A percentile compares a stretch with the other conserved stretches of the same genome.
phyloP scores from a whole-genome alignment of 768 basidiomycete species.

The Lactifluus pinguis region DNA sequence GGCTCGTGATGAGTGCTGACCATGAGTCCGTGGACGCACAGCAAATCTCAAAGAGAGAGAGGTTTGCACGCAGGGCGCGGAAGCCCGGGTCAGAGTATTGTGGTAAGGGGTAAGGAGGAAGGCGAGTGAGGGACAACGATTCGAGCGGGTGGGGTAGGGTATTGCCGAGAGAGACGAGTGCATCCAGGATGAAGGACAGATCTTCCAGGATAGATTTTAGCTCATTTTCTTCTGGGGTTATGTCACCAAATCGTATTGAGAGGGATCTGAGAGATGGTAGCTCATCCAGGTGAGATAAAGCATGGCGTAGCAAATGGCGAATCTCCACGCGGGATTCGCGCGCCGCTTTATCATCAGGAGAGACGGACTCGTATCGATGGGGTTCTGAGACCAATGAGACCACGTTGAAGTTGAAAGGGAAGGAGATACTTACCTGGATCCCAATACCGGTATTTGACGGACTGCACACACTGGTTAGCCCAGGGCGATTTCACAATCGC shows the following conservation, averaged over 20 bases:
- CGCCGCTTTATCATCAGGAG: not conserved
- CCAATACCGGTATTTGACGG: constrained; percentile 11
- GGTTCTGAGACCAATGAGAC: not conserved
- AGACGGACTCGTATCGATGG: not conserved
- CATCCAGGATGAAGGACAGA: constrained; percentile 1
- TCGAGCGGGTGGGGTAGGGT: not conserved
- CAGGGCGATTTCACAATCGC: constrained; percentile 1
- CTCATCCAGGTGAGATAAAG: constrained; percentile 6
- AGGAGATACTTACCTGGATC: constrained; percentile 4
- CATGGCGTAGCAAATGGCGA: not conserved
- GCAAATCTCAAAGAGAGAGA: constrained; percentile 5
- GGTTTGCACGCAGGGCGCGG: not conserved
- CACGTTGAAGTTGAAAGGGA: too few species aligned
- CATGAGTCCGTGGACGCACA: not conserved
- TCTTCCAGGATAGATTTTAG: not conserved
- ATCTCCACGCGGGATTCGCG: not conserved
- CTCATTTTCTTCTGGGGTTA: not conserved
- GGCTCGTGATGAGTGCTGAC: not conserved
- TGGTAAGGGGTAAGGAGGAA: constrained; percentile 3
- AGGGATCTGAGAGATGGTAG: constrained; percentile 4
- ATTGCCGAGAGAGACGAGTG: not conserved
- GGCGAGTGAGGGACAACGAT: constrained; percentile 2
- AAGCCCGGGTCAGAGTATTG: constrained; percentile 3
- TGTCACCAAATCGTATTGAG: constrained; percentile 9
- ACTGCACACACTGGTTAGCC: not conserved